Evolutionary conservation across 2,329 filamentous ascomycete genomes (phyloP), one percentile per base, ranked within the genome.

Genomic region (Trichoderma koningiopsis): DNA sequence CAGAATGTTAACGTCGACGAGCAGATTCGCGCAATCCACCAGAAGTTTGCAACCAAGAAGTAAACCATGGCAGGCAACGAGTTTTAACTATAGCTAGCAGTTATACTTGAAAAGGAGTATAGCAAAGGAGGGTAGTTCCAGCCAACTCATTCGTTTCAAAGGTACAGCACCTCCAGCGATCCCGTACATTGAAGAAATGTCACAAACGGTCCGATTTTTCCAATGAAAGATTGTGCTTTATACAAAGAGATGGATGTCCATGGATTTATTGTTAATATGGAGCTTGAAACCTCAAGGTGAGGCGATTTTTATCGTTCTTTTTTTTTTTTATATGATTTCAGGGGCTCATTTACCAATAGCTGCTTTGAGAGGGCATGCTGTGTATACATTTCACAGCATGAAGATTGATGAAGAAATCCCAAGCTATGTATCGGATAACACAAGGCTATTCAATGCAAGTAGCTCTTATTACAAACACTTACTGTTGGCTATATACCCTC

Each of bases 1-100:
- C 87, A 90, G 76, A 87, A 83, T 66, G 88, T 92, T 79, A 95
- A 93, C 76, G 89, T 97, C 47, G 91, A 96, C 77, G 93, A 96
- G 78, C 93, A 97, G 81, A 93, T 97, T 72, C 86, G 91, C 16
- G 84, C 84, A 4, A 87, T 88, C 52, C 85, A 88, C 71, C 83
- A 87, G 72, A 86, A 83, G 72, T 88, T 87, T 77, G 79, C 78
- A 8, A 77, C 79, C 8, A 80, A 77, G 75, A 80, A 78, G 74
- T 80, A 72, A 27, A 33, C 11, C 4, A 31, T 58, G 29, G 14
- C 7, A 31, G 24, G 2, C 40, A 29, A 33, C 10, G n/a, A 10
- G 37, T 14, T 11, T 11, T 1, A 35, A 35, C 43, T 33, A 6
- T 57, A n/a, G n/a, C 29, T 10, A 58, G 62, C 37, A n/a, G 22